Conservation (phyloP, 108 stramenopile species). For the Aurantiochytrium sp. region DNA sequence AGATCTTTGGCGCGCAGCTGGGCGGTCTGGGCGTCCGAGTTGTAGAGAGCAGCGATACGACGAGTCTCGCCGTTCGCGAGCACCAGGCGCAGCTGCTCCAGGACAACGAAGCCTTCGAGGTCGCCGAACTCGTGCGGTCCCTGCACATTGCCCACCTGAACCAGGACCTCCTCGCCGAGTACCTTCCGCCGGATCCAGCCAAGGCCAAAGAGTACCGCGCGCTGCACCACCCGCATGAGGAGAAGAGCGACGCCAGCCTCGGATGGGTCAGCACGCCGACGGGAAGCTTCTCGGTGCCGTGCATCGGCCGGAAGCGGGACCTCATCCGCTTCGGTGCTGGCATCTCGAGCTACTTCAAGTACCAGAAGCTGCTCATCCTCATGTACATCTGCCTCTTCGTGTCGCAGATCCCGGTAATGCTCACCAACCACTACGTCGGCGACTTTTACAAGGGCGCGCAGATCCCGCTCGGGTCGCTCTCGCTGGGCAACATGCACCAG, state of each 20-base stretch:
- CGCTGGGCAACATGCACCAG: not conserved
- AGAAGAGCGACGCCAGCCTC: not conserved
- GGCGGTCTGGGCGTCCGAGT: not conserved
- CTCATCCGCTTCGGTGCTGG: not conserved
- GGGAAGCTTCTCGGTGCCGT: not conserved
- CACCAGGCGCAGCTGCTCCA: not conserved
- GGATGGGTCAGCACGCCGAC: not conserved
- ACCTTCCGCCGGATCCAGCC: not conserved
- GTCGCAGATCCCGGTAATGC: not conserved
- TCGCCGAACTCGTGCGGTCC: not conserved
- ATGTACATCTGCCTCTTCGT: not conserved
- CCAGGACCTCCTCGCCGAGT: not conserved
- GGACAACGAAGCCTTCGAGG: not conserved
- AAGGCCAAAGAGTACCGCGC: not conserved
- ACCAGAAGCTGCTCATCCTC: not conserved
- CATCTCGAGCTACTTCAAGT: conserved; percentile 17
- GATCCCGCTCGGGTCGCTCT: not conserved
- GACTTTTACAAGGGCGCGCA: not conserved
- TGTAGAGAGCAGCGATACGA: not conserved
- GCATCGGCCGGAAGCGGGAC: not conserved
- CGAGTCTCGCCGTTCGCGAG: not conserved
- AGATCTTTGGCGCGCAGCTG: not conserved
- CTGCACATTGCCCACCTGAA: not conserved
- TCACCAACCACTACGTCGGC: not conserved
- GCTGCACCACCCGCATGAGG: not conserved